Evolutionary conservation across 2,329 filamentous ascomycete genomes (phyloP).

Genomic region (Diplocarpon rosae): DNA sequence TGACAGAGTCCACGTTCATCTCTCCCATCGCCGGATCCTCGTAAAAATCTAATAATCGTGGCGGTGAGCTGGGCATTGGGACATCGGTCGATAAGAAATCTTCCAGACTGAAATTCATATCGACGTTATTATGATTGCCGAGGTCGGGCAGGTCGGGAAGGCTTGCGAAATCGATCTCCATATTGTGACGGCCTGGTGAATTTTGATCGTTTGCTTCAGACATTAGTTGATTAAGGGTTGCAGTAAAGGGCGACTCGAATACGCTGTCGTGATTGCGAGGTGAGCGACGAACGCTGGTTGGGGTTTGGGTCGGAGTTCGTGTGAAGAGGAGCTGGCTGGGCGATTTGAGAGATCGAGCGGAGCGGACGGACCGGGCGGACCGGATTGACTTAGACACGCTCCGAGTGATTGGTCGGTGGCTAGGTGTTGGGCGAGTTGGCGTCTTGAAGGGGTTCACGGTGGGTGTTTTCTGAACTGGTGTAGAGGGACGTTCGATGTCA

Average conservation of each 20-base stretch:
- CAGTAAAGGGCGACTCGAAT: conserved; percentile 29
- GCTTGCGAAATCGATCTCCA: conserved; percentile 26
- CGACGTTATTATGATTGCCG: conserved; percentile 8
- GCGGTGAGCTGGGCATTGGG: conserved; percentile 36
- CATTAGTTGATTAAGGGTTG: conserved; percentile 25
- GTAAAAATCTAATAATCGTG: conserved; percentile 28
- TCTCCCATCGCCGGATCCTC: conserved; percentile 17
- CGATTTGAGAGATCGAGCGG: conserved; percentile 22
- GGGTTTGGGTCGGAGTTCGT: conserved; percentile 22
- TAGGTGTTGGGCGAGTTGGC: conserved; percentile 26
- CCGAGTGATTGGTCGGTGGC: conserved; percentile 25
- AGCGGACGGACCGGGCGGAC: conserved; percentile 7
- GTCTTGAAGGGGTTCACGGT: conserved; percentile 26
- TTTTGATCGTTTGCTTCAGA: conserved; percentile 22
- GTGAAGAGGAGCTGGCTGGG: conserved; percentile 18
- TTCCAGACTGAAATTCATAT: conserved; percentile 25
- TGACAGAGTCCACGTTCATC: conserved; percentile 12
- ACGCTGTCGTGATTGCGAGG: conserved; percentile 19
- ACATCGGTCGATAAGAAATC: conserved; percentile 34
- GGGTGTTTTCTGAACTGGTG: conserved; percentile 19
- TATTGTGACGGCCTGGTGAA: conserved; percentile 19
- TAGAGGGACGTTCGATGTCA: conserved; percentile 19
- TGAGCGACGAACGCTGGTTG: conserved; percentile 18
- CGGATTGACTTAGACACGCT: conserved; percentile 19
- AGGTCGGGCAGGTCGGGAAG: conserved; percentile 25